Evolutionary conservation across 2,329 filamentous ascomycete genomes (phyloP), one percentile per base, ranked within the genome.

Genomic region (Fusarium duplospermum): DNA sequence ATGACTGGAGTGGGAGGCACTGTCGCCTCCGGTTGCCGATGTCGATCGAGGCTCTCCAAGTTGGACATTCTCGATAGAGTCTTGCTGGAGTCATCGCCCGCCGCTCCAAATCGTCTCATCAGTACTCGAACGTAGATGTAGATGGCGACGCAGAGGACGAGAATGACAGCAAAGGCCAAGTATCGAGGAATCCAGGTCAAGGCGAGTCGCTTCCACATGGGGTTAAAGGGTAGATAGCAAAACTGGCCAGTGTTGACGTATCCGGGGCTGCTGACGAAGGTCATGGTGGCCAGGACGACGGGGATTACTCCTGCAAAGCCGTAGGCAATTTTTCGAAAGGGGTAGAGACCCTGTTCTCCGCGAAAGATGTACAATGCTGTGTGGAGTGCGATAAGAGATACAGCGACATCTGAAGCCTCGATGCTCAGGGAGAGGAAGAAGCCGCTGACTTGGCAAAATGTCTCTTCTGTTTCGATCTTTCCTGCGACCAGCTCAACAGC

Each of bases 151-250:
- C 94, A 94, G 3, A 93, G 88, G 31, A 86, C 80, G 36, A 94
- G 82, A 71, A 95, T 92, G 29, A 88, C 83, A 10, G 87, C 78
- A 73, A 93, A 89, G 61, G 94, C 91, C 38, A 93, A 74, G 72
- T 94, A 94, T 59, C 93, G 88, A 38, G 93, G 93, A 9, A 93
- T 87, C 93, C 93, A 96, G 66, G 89, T 89, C 3, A 95, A 84
- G 0, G 88, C 90, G 18, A 92, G 83, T 50, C 91, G 87, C 71
- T 92, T 92, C 93, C 93, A 95, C 69, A 87, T 87, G 0, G 92
- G 91, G 4, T 88, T 85, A 18, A 89, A 84, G 0, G 93, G 92
- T 4, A 95, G 84, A 71, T 92, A 92, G 80, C 93, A 96, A 76
- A 91, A 93, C 22, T 90, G 88, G 2, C 91, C 92, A 58, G 89